Percentiles rank a stretch among this genome's conserved stretches.
Conservation (phyloP, 495 filamentous ascomycete genomes). For the Daldinia concentrica region DNA sequence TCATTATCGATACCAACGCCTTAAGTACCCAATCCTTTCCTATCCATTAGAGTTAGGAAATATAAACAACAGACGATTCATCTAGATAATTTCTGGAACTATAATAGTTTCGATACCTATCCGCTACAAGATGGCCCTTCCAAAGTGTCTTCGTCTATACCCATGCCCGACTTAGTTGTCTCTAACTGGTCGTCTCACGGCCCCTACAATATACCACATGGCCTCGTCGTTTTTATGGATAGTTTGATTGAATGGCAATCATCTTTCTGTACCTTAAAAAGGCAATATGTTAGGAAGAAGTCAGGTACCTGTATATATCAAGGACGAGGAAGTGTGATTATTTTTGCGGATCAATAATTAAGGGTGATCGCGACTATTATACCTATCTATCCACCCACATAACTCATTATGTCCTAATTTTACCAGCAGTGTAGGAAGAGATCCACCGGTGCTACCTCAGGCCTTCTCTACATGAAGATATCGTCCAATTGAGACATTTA, state of each 20-base stretch:
- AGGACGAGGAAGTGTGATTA: too few species aligned
- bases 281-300: not conserved
- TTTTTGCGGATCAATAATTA: not conserved
- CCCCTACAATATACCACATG: not conserved
- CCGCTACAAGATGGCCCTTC: too few species aligned
- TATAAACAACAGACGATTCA: too few species aligned
- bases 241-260: not conserved
- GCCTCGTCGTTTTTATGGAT: not conserved
- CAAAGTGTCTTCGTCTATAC: too few species aligned
- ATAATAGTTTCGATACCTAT: too few species aligned
- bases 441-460: not conserved
- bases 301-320: not conserved
- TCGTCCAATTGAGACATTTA: constrained; percentile 9
- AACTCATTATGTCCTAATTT: not conserved
- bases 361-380: not conserved
- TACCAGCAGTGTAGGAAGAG: constrained; percentile 3
- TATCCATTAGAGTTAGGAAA: not conserved
- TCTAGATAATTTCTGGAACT: too few species aligned
- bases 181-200: not conserved
- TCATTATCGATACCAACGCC: not conserved
- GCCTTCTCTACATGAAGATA: constrained; percentile 4
- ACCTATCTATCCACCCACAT: not conserved
- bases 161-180: too few species aligned
- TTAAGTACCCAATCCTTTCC: too few species aligned
- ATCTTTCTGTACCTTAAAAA: not conserved